These are phyloP conservation scores for Quercus robur DNA, from an alignment of 306 rosid species.

Conservation along the genomic window DNA sequence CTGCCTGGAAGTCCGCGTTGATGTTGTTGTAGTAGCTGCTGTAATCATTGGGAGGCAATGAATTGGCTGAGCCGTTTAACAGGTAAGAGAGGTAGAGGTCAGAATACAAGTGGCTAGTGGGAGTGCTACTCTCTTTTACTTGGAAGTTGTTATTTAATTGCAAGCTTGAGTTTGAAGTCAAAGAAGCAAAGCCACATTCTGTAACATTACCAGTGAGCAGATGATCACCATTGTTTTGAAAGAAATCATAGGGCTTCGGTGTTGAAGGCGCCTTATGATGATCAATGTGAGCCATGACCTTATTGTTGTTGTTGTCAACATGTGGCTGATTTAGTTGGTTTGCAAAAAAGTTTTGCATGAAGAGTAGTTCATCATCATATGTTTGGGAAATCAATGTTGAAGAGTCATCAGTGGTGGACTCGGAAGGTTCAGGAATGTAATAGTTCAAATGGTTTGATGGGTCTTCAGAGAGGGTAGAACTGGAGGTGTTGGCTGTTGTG, in stretches of 20 bases:
- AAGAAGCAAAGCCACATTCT: slow-evolving; percentile 1
- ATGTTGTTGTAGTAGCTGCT: slow-evolving; percentile 15
- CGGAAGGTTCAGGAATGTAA: slow-evolving; percentile 29
- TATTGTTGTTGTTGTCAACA: neutral
- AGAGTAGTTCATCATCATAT: slow-evolving; percentile 60
- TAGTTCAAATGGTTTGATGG: slow-evolving; percentile 17
- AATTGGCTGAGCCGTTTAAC: slow-evolving; percentile 41
- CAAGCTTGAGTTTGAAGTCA: slow-evolving; percentile 7
- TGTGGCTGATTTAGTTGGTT: slow-evolving; percentile 1
- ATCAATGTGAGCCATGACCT: neutral
- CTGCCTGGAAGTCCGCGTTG: slow-evolving; percentile 22
- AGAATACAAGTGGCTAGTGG: slow-evolving; percentile 24
- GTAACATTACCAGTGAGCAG: neutral
- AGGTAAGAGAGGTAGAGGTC: slow-evolving; percentile 54
- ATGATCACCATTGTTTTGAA: slow-evolving; percentile 14
- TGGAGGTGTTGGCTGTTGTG: neutral
- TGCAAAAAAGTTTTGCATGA: slow-evolving; percentile 56
- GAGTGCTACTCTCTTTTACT: neutral
- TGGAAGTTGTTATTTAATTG: neutral
- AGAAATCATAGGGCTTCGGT: neutral
- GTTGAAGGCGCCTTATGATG: neutral
- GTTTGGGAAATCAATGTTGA: slow-evolving; percentile 19
- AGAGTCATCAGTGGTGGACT: slow-evolving; percentile 22
- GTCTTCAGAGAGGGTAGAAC: slow-evolving; percentile 9
- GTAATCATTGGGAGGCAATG: slow-evolving; percentile 17